phyloP scores from a whole-genome alignment of 116 monocot species.

The Phalaenopsis hybrid region DNA sequence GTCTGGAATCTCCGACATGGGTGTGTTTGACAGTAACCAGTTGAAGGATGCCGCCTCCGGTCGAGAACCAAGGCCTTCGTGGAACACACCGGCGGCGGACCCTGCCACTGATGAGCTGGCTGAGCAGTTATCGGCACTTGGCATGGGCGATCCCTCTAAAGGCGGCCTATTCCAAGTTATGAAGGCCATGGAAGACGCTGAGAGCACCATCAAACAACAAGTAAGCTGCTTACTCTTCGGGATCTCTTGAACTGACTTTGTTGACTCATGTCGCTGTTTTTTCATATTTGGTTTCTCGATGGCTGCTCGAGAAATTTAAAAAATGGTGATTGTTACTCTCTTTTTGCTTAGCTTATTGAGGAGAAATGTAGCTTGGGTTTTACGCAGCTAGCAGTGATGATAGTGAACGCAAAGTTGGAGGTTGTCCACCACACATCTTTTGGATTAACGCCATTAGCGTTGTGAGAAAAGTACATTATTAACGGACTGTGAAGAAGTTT shows the following conservation, averaged over 20 bases:
- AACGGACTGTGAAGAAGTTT: background rate
- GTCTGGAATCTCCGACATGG: constrained; percentile 7
- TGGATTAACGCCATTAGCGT: background rate
- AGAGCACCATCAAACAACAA: constrained; percentile 64
- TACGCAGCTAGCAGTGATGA: background rate
- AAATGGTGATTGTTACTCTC: too few species aligned
- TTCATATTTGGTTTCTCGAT: background rate
- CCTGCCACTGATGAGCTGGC: constrained; percentile 15
- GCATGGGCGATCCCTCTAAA: constrained; percentile 24
- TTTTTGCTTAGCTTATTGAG: background rate
- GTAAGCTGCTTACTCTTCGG: constrained; percentile 17
- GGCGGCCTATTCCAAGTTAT: constrained; percentile 53
- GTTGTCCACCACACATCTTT: background rate
- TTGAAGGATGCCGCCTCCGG: constrained; percentile 13
- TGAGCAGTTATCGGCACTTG: constrained; percentile 32
- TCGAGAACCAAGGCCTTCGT: constrained; percentile 9
- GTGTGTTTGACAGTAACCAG: constrained; percentile 30
- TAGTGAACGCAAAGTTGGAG: background rate
- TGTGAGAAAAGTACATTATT: background rate
- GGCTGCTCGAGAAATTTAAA: background rate
- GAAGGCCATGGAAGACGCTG: constrained; percentile 72
- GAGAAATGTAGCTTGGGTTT: background rate
- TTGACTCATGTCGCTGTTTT: background rate
- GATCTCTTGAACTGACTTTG: background rate
- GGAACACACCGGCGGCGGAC: constrained; percentile 26